Evolutionary conservation across 306 rosid species (phyloP), one percentile per base, ranked within the genome.

Genomic region (Corylus heterophylla): DNA sequence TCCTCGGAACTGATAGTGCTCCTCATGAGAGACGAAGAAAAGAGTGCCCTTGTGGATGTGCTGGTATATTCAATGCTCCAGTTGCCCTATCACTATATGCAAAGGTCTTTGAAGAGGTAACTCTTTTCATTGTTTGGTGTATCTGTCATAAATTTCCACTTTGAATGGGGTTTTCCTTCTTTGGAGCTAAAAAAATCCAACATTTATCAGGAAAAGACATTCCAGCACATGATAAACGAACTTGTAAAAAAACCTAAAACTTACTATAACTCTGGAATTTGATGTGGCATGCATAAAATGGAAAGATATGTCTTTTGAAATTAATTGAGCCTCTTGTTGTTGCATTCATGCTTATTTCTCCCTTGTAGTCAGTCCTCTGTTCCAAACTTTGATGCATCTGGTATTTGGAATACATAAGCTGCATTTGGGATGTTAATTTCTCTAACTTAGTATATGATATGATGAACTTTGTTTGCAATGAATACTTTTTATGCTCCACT

Each of bases 1-100:
- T 94, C 85, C 92, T 94, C 42, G 98, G 98, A 81, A 91, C 97
- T 54, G 97, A 94, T 81, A 94, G 97, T 56, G 98, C 97, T 78
- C 98, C 98, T 54, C 98, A 92, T 78, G 98, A 94, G 79, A 89
- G 86, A 80, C 90, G 50, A 69, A 90, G 76, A 17, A 94, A 94
- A 84, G 98, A 94, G 83, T 72, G 88, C 74, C 0, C 93, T 37
- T 94, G 98, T 81, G 97, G 98, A 29, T 90, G 98, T 86, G 97
- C 97, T 66, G 98, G 98, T 80, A 87, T 92, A 85, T 92, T 83
- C 90, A 92, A 86, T 71, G 90, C 97, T 74, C 93, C 89, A 17
- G 94, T 94, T 61, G 97, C 98, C 76, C 77, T 94, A 66, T 89
- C 98, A 69, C 75, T 91, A 56, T 94, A 94, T 63, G 94, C 97